phyloP scores from a whole-genome alignment of 2,329 filamentous ascomycete genomes.

The Teratosphaeria pseudoeucalypti region DNA sequence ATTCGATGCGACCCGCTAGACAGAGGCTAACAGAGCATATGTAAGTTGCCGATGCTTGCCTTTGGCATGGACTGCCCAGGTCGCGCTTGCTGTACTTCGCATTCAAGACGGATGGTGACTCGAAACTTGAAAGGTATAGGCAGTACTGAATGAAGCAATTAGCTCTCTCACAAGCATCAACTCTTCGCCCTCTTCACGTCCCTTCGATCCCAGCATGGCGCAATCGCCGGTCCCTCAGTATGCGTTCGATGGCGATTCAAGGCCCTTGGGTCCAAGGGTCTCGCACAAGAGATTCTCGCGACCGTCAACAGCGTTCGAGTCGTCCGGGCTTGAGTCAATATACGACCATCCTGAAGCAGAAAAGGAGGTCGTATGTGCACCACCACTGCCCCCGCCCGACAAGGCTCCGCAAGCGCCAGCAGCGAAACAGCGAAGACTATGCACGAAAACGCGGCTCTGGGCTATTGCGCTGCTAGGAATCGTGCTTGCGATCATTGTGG shows the following conservation, averaged over 20 bases:
- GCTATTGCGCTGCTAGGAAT: neutral
- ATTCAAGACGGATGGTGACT: neutral
- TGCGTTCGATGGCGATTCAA: neutral
- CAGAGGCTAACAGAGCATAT: constrained; percentile 16
- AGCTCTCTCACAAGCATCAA: neutral
- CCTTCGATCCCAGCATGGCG: neutral
- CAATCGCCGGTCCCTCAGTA: neutral
- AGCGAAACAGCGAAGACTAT: neutral
- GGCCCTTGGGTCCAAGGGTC: neutral
- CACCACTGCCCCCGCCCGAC: constrained; percentile 7
- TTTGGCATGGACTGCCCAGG: constrained; percentile 6
- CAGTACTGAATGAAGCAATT: neutral
- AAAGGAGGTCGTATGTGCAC: constrained; percentile 20
- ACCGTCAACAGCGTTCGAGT: constrained; percentile 11
- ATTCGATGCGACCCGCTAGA: neutral
- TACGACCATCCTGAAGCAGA: constrained; percentile 14
- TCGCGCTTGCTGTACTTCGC: neutral
- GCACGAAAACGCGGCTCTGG: neutral
- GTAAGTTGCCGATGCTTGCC: constrained; percentile 9
- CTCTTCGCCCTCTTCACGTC: neutral
- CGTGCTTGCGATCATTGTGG: neutral
- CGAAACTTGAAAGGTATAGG: neutral
- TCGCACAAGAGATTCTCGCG: neutral
- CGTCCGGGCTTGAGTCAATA: constrained; percentile 19
- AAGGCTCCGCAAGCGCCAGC: constrained; percentile 1